Conservation (phyloP, 1,139 yeast species). For the Geotrichum restrictum region DNA sequence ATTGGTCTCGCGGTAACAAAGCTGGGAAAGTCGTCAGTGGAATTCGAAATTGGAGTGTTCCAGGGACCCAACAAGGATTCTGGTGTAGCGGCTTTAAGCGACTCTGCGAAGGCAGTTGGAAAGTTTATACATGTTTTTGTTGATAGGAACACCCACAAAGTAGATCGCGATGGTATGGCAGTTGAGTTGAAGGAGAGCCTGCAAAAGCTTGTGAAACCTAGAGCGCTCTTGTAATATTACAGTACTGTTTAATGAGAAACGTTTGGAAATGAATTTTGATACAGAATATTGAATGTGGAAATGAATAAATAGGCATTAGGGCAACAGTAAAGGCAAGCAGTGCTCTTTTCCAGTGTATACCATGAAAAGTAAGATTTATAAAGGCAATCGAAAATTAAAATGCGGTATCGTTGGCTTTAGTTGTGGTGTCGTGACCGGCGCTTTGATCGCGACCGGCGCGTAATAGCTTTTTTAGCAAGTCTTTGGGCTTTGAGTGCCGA, state of each 20-base stretch:
- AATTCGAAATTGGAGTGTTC: conserved; percentile 36
- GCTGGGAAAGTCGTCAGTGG: conserved; percentile 34
- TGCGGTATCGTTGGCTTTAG: background rate
- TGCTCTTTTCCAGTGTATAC: background rate
- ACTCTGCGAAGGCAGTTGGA: conserved; percentile 33
- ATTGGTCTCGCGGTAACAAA: conserved; percentile 33
- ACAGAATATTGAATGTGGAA: background rate
- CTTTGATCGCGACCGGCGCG: conserved; percentile 3
- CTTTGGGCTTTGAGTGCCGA: conserved; percentile 1
- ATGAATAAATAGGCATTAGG: conserved; percentile 6
- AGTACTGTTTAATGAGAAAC: background rate
- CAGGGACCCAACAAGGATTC: conserved; percentile 22
- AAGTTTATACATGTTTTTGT: conserved; percentile 36
- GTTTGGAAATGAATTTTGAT: too few species aligned
- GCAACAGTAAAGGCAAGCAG: background rate
- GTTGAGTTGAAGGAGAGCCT: background rate
- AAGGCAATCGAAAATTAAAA: background rate
- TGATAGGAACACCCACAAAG: conserved; percentile 29
- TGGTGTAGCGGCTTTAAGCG: conserved; percentile 1
- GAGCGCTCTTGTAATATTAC: background rate
- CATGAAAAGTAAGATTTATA: background rate
- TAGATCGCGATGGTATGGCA: conserved; percentile 17
- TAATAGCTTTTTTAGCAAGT: background rate
- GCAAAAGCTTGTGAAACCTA: background rate
- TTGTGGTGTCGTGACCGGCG: conserved; percentile 1